Conservation (phyloP, 2,329 filamentous ascomycete species). For the Tolypocladium sp. region DNA sequence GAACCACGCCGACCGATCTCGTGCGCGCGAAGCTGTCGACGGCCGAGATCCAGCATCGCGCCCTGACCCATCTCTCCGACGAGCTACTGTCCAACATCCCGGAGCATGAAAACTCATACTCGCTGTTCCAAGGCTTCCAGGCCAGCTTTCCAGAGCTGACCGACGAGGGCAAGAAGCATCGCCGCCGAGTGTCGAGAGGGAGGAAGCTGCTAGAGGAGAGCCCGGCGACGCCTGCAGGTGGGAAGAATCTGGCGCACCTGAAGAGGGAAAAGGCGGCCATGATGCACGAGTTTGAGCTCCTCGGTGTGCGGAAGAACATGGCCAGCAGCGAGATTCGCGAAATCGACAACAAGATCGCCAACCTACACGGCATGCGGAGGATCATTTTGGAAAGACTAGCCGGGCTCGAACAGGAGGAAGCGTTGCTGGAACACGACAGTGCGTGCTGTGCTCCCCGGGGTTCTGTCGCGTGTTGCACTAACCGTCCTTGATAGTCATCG, state of each 20-base stretch:
- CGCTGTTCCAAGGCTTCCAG: conserved; percentile 93
- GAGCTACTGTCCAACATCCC: conserved; percentile 85
- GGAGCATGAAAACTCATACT: conserved; percentile 77
- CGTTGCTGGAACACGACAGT: conserved; percentile 82
- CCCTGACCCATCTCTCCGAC: conserved; percentile 79
- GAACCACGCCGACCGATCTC: conserved; percentile 86
- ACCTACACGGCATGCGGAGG: conserved; percentile 83
- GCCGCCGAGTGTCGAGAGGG: conserved; percentile 62
- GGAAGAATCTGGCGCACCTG: conserved; percentile 61
- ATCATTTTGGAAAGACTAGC: conserved; percentile 85
- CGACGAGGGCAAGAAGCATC: conserved; percentile 62
- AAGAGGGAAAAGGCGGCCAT: conserved; percentile 73
- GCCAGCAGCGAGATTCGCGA: conserved; percentile 91
- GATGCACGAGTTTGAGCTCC: conserved; percentile 81
- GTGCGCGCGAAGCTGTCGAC: conserved; percentile 87
- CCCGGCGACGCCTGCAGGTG: conserved; percentile 42
- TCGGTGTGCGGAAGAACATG: conserved; percentile 93
- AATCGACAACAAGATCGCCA: conserved; percentile 94
- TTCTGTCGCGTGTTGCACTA: conserved; percentile 12
- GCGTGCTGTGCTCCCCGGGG: conserved; percentile 30
- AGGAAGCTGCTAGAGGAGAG: conserved; percentile 67
- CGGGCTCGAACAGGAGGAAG: conserved; percentile 81
- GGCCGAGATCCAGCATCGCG: conserved; percentile 87
- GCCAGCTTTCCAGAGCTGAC: conserved; percentile 68
- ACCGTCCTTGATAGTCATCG: conserved; percentile 42